A percentile compares a stretch with the other conserved stretches of the same genome.
Conservation (phyloP, 1,284 basidiomycete species). For the Clitocybe nebularis region DNA sequence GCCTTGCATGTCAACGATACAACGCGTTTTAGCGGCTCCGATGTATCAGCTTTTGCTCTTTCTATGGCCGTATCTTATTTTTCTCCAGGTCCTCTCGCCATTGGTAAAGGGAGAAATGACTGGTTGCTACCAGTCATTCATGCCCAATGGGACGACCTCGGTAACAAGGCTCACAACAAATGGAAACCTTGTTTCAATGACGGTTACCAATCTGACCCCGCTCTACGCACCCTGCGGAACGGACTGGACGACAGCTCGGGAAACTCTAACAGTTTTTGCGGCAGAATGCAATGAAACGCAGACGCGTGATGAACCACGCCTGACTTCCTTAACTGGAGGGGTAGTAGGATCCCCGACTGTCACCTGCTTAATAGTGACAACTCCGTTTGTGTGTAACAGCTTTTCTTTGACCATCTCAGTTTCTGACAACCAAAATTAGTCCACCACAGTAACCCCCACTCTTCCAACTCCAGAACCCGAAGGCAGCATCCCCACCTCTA, state of each 20-base stretch:
- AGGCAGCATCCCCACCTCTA: no score
- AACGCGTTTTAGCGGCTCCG: no score
- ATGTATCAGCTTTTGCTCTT: no score
- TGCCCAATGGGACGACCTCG: constrained; percentile 17
- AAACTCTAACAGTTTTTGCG: constrained; percentile 17
- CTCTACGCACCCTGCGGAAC: constrained; percentile 19
- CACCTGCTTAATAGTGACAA: constrained; percentile 8
- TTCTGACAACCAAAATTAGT: no score
- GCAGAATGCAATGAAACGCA: constrained; percentile 20
- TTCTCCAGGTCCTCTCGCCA: no score
- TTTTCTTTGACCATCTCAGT: no score
- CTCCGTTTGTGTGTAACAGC: no score
- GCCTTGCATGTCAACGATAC: no score
- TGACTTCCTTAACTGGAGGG: constrained; percentile 14
- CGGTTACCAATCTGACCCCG: constrained; percentile 14
- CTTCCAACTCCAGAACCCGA: no score
- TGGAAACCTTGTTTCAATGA: constrained; percentile 9
- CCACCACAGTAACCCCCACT: no score
- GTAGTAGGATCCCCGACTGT: neutral
- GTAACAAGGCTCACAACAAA: constrained; percentile 9
- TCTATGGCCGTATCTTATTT: no score
- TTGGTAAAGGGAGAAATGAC: constrained; percentile 1
- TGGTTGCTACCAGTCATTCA: constrained; percentile 19
- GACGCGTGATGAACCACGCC: constrained; percentile 19
- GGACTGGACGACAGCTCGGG: constrained; percentile 17